phyloP scores from a whole-genome alignment of 306 rosid genomes.

The Potentilla sterilis region DNA sequence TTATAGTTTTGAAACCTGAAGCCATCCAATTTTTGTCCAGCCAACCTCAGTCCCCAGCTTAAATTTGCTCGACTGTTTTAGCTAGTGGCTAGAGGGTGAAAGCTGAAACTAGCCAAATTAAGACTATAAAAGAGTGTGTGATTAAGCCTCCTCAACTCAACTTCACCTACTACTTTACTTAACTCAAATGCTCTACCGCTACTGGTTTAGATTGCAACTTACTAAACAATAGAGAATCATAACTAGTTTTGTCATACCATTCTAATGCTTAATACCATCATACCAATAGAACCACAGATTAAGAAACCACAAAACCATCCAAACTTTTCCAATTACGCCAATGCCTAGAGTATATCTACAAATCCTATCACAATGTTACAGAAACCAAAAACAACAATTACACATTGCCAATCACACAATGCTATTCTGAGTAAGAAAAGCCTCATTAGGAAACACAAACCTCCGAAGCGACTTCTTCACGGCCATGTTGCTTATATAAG shows the following conservation, averaged over 20 bases:
- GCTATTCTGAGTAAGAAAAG: not conserved
- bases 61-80: not conserved
- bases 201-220: not conserved
- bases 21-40: not conserved
- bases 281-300: not conserved
- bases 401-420: not conserved
- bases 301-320: not conserved
- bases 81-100: not conserved
- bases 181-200: not conserved
- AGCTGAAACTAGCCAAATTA: not conserved
- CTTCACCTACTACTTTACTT: not conserved
- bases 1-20: not conserved
- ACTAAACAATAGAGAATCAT: not conserved
- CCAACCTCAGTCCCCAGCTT: not conserved
- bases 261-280: not conserved
- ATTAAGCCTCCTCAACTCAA: not conserved
- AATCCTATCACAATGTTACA: not conserved
- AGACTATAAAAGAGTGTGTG: not conserved
- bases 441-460: conserved; percentile 26
- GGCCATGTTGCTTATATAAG: conserved; percentile 77
- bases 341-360: not conserved
- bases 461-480: conserved; percentile 61
- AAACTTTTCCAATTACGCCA: not conserved
- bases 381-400: not conserved
- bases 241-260: not conserved